phyloP scores from a whole-genome alignment of 2,329 filamentous ascomycete species.

The Penicillium polonicum region DNA sequence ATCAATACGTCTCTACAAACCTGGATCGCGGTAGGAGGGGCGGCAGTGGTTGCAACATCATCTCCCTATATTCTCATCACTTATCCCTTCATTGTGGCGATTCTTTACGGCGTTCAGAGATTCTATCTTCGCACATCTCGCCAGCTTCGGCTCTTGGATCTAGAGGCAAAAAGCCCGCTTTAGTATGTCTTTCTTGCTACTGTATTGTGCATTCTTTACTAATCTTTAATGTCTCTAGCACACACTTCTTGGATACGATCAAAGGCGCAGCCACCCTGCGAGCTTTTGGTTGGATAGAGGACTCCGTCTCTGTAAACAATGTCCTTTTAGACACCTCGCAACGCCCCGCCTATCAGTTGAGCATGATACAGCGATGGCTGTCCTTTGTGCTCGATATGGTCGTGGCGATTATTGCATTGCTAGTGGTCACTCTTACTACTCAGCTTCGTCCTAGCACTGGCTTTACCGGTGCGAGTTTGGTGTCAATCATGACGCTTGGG shows the following conservation, averaged over 20 bases:
- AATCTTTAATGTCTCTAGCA: not conserved
- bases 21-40: not conserved
- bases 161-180: not conserved
- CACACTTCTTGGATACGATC: not conserved
- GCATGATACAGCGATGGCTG: not conserved
- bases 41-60: not conserved
- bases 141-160: not conserved
- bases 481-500: not conserved
- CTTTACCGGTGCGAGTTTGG: not conserved
- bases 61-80: not conserved
- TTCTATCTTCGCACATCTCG: not conserved
- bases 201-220: not conserved
- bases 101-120: not conserved
- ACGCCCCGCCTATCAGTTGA: not conserved
- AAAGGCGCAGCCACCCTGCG: not conserved
- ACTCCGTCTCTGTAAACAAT: not conserved
- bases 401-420: not conserved
- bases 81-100: not conserved
- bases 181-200: not conserved
- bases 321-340: not conserved
- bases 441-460: not conserved
- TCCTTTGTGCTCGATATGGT: not conserved
- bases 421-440: not conserved
- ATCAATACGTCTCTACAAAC: not conserved
- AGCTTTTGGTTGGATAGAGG: not conserved